A percentile compares a stretch with the other conserved stretches of the same genome.
These are phyloP conservation scores for Teratosphaeria viscida DNA, from an alignment of 2,329 filamentous ascomycete species.

Conservation along the genomic window DNA sequence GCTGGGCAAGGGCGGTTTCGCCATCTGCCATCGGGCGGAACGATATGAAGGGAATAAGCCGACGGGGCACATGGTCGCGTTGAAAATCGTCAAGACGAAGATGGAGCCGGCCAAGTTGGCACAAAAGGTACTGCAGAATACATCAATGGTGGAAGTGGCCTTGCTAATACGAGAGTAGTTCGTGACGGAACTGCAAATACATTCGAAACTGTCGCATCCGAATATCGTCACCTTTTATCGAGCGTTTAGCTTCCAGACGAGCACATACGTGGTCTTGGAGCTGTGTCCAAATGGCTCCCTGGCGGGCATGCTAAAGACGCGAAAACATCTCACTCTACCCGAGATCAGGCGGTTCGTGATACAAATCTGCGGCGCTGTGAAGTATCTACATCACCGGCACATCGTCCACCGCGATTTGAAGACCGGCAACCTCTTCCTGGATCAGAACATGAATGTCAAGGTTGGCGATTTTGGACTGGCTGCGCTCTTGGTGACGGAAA, in stretches of 20 bases:
- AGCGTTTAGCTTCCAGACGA: slow-evolving; percentile 80
- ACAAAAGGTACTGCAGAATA: slow-evolving; percentile 53
- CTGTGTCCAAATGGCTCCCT: slow-evolving; percentile 91
- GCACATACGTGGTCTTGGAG: slow-evolving; percentile 89
- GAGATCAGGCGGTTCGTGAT: slow-evolving; percentile 91
- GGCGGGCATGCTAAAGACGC: slow-evolving; percentile 93
- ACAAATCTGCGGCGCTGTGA: slow-evolving; percentile 92
- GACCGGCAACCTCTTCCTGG: slow-evolving; percentile 95
- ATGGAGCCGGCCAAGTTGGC: slow-evolving; percentile 72
- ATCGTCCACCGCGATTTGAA: slow-evolving; percentile 96
- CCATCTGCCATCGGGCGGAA: slow-evolving; percentile 67
- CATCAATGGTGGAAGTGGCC: neutral
- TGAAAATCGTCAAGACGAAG: slow-evolving; percentile 75
- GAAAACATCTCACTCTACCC: slow-evolving; percentile 81
- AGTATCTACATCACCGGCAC: slow-evolving; percentile 91
- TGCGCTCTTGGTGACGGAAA: slow-evolving; percentile 80
- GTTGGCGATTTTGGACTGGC: slow-evolving; percentile 95
- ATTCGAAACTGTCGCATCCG: slow-evolving; percentile 92
- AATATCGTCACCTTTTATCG: slow-evolving; percentile 94
- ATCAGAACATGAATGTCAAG: slow-evolving; percentile 92
- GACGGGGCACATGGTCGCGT: slow-evolving; percentile 57
- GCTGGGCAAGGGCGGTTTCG: slow-evolving; percentile 72
- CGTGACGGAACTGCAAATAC: slow-evolving; percentile 82
- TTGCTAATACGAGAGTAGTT: slow-evolving; percentile 39
- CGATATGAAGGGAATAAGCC: slow-evolving; percentile 45